Conservation (phyloP, 1,139 yeast genomes). For the Candida labiduridarum region DNA sequence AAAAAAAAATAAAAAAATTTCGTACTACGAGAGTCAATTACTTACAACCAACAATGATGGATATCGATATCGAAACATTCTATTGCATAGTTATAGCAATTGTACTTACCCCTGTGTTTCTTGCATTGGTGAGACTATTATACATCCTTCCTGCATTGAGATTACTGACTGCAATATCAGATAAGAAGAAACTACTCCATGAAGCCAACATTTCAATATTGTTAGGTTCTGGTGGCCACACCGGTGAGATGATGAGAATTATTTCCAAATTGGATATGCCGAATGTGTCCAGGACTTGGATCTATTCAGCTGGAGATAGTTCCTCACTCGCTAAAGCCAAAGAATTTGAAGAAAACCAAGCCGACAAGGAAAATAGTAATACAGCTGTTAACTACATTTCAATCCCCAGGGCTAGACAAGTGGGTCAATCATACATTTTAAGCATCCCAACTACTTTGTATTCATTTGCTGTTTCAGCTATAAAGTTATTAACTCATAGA, state of each 20-base stretch:
- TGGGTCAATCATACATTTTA: constrained; percentile 61
- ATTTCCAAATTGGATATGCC: constrained; percentile 38
- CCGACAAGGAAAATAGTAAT: background rate
- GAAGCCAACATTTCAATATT: constrained; percentile 51
- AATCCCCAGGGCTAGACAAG: constrained; percentile 75
- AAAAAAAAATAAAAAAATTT: constrained; percentile 4
- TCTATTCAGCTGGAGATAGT: constrained; percentile 57
- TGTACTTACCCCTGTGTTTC: constrained; percentile 1
- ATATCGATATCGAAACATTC: constrained; percentile 6
- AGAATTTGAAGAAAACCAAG: constrained; percentile 32
- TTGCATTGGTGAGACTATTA: constrained; percentile 15
- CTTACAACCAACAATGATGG: background rate
- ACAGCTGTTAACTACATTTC: constrained; percentile 27
- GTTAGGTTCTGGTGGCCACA: constrained; percentile 89
- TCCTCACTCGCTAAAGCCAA: constrained; percentile 57
- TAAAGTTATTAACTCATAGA: constrained; percentile 23
- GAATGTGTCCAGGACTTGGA: constrained; percentile 42
- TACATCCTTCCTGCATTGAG: constrained; percentile 30
- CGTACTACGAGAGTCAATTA: background rate
- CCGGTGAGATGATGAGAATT: constrained; percentile 89
- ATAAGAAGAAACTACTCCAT: constrained; percentile 7
- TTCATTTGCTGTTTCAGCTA: constrained; percentile 37
- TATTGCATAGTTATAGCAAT: constrained; percentile 5
- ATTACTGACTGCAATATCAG: constrained; percentile 9
- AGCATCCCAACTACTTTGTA: constrained; percentile 55